A percentile compares a stretch with the other conserved stretches of the same genome.
phyloP scores from a whole-genome alignment of 371 early-diverging fungal species.

The Zopfochytrium polystomum region DNA sequence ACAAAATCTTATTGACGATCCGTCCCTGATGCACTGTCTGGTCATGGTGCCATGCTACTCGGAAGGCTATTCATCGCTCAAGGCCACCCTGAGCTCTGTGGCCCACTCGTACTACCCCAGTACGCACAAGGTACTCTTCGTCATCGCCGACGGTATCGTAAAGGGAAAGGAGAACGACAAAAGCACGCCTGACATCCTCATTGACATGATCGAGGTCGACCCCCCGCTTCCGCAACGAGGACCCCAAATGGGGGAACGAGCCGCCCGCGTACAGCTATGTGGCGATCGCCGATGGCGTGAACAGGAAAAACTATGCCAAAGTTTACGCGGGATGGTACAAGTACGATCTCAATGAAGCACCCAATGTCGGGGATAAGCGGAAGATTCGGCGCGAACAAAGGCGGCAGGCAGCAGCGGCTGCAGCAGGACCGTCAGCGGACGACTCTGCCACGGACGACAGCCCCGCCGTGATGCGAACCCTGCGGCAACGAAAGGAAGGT shows the following conservation, averaged over 20 bases:
- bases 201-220: slow-evolving; percentile 60
- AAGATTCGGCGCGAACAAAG: slow-evolving; percentile 34
- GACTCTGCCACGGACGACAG: no score
- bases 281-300: slow-evolving; percentile 92
- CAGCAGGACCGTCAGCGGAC: slow-evolving; percentile 1
- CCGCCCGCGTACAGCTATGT: slow-evolving; percentile 73
- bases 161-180: slow-evolving; percentile 38
- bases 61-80: slow-evolving; percentile 68
- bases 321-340: slow-evolving; percentile 89
- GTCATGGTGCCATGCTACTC: slow-evolving; percentile 46
- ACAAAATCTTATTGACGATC: slow-evolving; percentile 54
- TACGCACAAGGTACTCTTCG: slow-evolving; percentile 66
- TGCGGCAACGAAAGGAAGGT: no score
- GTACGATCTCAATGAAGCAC: slow-evolving; percentile 22
- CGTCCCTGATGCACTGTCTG: slow-evolving; percentile 70
- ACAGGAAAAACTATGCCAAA: slow-evolving; percentile 89
- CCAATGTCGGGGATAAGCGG: slow-evolving; percentile 5
- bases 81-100: slow-evolving; percentile 88
- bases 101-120: slow-evolving; percentile 82
- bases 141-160: slow-evolving; percentile 53
- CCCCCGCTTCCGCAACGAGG: slow-evolving; percentile 51
- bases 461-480: no score
- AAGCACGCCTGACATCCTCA: slow-evolving; percentile 40
- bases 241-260: slow-evolving; percentile 55
- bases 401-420: no score